Conservation (phyloP, 257 asterid genomes). For the Misopates orontium region DNA sequence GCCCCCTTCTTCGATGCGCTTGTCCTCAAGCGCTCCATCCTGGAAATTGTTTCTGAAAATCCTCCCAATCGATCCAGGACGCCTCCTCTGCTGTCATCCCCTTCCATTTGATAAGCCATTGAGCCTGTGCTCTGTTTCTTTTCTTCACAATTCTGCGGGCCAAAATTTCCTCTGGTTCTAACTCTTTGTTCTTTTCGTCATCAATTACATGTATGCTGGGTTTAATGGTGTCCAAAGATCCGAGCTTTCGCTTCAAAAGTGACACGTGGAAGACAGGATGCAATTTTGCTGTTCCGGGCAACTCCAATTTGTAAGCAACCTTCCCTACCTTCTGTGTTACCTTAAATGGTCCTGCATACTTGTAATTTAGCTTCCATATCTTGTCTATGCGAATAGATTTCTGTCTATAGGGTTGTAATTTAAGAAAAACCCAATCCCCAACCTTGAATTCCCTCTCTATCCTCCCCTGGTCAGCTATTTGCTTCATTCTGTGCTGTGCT, state of each 20-base stretch:
- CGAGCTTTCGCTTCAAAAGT: neutral
- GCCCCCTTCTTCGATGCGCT: neutral
- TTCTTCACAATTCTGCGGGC: neutral
- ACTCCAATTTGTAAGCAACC: neutral
- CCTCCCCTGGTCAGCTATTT: neutral
- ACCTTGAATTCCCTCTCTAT: neutral
- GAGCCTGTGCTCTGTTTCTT: neutral
- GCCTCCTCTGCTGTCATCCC: neutral
- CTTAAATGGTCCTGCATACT: neutral
- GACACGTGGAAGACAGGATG: constrained; percentile 1
- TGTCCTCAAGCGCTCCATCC: neutral
- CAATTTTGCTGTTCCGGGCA: neutral
- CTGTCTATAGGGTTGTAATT: neutral
- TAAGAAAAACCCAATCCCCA: neutral
- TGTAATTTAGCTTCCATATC: neutral
- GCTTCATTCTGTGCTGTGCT: neutral
- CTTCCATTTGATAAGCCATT: neutral
- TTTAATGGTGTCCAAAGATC: fast-evolving
- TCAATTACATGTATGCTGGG: neutral
- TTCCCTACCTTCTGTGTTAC: neutral
- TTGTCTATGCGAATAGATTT: neutral
- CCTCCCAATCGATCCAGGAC: constrained; percentile 4
- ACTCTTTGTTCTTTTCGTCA: fast-evolving
- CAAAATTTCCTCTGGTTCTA: neutral
- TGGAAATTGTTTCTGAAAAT: no score